Evolutionary conservation across 2,329 filamentous ascomycete species (phyloP), one percentile per base, ranked within the genome.

Genomic region (Ascochyta viciae-villosae): DNA sequence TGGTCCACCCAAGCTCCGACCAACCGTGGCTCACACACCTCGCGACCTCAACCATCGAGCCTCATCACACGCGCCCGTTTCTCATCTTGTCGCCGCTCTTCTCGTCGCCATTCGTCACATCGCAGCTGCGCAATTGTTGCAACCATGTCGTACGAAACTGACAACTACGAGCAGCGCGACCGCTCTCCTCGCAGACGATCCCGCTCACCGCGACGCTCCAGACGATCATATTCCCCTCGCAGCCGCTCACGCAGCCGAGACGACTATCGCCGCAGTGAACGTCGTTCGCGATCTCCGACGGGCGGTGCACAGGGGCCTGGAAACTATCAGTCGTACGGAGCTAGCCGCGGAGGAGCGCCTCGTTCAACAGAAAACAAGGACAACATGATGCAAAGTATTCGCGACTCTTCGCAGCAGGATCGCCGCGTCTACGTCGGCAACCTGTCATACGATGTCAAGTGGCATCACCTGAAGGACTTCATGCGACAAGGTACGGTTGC

Each of bases 381-480:
- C 80, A 89, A 92, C 77, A 97, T 96, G 92, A 96, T 98, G 91
- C 89, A 88, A 80, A 92, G 87, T 75, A 89, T 97, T 70, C 89
- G 92, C 75, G 95, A 98, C 74, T 90, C 91, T 41, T 98, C 95
- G 60, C 95, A 98, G 78, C 95, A 99, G 81, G 95, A 99, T 84
- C 94, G 95, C 75, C 93, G 95, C 67, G 95, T 99, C 86, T 99
- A 99, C 78, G 95, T 99, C 77, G 95, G 95, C 80, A 99, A 99
- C 77, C 85, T 99, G 70, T 95, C 93, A 45, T 99, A 99, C 83
- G 95, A 99, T 84, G 95, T 99, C 78, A 99, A 99, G 84, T 99
- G 95, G 95, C 94, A 98, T 83, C 95, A 98, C 75, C 87, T 99
- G 62, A 99, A 99, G 84, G 95, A 99, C 83, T 98, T 98, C 77